Percentiles rank a stretch among this genome's conserved stretches.
These are phyloP conservation scores for Aspergillus spinulosporus DNA, from an alignment of 2,329 filamentous ascomycete species.

Conservation along the genomic window DNA sequence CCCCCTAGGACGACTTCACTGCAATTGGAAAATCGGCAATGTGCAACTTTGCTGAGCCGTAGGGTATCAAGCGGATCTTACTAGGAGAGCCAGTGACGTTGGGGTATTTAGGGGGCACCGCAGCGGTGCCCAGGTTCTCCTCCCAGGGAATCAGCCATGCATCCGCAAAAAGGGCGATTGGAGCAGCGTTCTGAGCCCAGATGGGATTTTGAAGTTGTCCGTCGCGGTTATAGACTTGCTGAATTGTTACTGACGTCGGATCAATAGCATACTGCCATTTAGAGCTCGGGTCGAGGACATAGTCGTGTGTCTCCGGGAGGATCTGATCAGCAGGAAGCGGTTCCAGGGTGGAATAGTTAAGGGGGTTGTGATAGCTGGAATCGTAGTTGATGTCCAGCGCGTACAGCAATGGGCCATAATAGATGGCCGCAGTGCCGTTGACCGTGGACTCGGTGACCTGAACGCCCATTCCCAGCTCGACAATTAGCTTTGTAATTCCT, in stretches of 20 bases:
- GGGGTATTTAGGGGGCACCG: slow-evolving; percentile 33
- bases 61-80: slow-evolving; percentile 46
- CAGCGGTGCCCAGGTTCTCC: slow-evolving; percentile 35
- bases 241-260: slow-evolving; percentile 25
- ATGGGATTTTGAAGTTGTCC: slow-evolving; percentile 19
- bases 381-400: slow-evolving; percentile 39
- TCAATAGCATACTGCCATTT: slow-evolving; percentile 35
- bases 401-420: slow-evolving; percentile 49
- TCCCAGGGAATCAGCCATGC: slow-evolving; percentile 37
- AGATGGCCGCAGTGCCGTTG: slow-evolving; percentile 47
- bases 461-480: slow-evolving; percentile 24
- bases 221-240: slow-evolving; percentile 28
- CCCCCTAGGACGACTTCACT: too few species aligned
- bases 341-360: slow-evolving; percentile 25
- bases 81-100: slow-evolving; percentile 35
- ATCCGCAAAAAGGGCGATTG: neutral
- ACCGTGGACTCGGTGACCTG: slow-evolving; percentile 36
- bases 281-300: slow-evolving; percentile 36
- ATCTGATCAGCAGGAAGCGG: slow-evolving; percentile 18
- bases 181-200: slow-evolving; percentile 27
- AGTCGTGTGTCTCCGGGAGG: slow-evolving; percentile 27
- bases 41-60: slow-evolving; percentile 50
- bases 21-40: slow-evolving; percentile 45
- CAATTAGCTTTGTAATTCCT: slow-evolving; percentile 21
- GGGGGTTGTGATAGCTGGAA: slow-evolving; percentile 24